Conservation (phyloP, 176 grass and related monocot genomes). For the Juncus effusus region DNA sequence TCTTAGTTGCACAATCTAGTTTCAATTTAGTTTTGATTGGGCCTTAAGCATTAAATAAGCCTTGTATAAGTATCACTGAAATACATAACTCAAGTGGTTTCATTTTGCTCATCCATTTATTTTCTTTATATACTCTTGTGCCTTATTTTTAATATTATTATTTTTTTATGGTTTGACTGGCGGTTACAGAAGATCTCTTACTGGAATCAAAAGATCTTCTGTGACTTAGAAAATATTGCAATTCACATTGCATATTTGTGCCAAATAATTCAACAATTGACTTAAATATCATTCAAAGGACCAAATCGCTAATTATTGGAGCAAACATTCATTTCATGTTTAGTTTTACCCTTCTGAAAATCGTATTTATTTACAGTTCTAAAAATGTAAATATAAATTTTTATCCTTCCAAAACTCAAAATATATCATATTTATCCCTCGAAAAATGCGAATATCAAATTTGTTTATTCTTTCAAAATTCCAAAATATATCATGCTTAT, state of each 20-base stretch:
- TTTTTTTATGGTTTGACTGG: slow-evolving; percentile 34
- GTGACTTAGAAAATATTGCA: slow-evolving; percentile 70
- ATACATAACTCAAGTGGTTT: no score
- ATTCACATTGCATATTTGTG: slow-evolving; percentile 58
- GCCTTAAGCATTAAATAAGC: no score
- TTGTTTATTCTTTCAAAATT: no score
- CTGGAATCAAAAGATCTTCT: slow-evolving; percentile 75
- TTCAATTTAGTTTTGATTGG: not conserved
- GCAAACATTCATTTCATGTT: slow-evolving; percentile 47
- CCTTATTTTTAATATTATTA: not conserved
- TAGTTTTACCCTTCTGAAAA: no score
- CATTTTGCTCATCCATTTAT: not conserved
- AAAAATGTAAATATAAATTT: no score
- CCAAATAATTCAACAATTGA: slow-evolving; percentile 90
- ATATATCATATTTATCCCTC: no score
- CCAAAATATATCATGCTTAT: no score
- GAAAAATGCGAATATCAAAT: no score
- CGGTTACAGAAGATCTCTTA: slow-evolving; percentile 58
- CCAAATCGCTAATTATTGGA: slow-evolving; percentile 55
- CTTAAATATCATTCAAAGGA: slow-evolving; percentile 68
- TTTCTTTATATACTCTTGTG: not conserved
- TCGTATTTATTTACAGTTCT: no score
- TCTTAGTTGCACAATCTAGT: not conserved
- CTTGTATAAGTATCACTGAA: no score
- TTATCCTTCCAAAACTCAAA: no score